phyloP scores from a whole-genome alignment of 208 protist genomes.

The Trichomonas gallinae region DNA sequence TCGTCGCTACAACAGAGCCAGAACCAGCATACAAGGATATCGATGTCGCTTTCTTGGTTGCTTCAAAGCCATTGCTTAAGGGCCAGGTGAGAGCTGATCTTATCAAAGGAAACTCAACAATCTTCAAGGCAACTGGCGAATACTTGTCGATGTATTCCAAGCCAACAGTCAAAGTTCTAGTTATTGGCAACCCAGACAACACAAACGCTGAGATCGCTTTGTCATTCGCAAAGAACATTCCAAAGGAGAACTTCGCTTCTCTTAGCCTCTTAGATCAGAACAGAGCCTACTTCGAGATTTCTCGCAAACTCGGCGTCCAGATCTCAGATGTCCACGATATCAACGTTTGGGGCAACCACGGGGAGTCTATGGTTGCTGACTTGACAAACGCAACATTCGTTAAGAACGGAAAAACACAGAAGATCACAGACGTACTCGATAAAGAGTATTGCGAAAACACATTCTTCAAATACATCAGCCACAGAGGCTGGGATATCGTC shows the following conservation, averaged over 20 bases:
- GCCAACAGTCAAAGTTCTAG: background rate
- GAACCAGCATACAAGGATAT: background rate
- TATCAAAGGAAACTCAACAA: background rate
- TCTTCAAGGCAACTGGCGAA: background rate
- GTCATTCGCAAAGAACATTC: background rate
- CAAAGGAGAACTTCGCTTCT: background rate
- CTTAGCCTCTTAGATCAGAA: background rate
- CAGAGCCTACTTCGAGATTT: background rate
- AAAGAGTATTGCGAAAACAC: conserved; percentile 50
- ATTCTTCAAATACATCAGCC: conserved; percentile 58
- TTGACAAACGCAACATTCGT: background rate
- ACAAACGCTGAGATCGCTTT: background rate
- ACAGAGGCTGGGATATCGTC: conserved; percentile 52
- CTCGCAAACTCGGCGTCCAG: background rate
- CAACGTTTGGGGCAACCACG: background rate
- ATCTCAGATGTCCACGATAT: background rate
- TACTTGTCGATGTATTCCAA: background rate
- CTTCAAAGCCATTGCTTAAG: conserved; percentile 40
- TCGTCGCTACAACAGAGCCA: background rate
- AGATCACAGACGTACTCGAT: conserved; percentile 27
- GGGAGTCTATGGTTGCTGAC: background rate
- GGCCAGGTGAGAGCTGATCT: conserved; percentile 34
- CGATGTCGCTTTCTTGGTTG: background rate
- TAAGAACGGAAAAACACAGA: background rate
- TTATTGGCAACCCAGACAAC: background rate